Evolutionary conservation across 371 early-diverging fungal genomes (phyloP).

Genomic region (Homolaphlyctis polyrhiza): DNA sequence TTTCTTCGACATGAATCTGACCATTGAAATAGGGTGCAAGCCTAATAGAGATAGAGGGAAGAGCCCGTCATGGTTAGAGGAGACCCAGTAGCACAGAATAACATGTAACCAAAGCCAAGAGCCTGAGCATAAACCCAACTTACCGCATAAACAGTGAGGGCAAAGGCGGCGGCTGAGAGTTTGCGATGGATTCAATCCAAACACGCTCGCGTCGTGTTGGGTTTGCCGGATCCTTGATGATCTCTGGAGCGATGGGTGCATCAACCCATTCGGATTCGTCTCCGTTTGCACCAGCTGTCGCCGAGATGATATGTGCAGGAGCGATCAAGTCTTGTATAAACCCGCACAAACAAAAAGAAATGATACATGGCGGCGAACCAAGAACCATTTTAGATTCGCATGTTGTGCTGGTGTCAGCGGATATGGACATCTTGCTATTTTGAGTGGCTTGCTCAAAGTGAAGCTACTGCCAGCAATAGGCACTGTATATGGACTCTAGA

Average conservation of each 20-base stretch:
- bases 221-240: slow-evolving; percentile 44
- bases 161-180: slow-evolving; percentile 34
- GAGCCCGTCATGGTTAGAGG: too few relatives aligned
- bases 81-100: background rate
- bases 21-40: slow-evolving; percentile 78
- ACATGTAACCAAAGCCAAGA: background rate
- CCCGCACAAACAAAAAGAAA: too few relatives aligned
- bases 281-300: background rate
- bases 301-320: slow-evolving; percentile 2
- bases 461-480: background rate
- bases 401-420: too few relatives aligned
- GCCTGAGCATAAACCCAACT: background rate
- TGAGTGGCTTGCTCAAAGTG: too few relatives aligned
- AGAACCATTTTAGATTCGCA: background rate
- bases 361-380: too few relatives aligned
- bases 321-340: slow-evolving; percentile 11
- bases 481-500: background rate
- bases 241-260: slow-evolving; percentile 18
- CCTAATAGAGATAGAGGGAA: too few relatives aligned
- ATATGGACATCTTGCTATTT: too few relatives aligned
- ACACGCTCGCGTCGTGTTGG: slow-evolving; percentile 43
- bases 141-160: slow-evolving; percentile 52
- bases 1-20: slow-evolving; percentile 75
- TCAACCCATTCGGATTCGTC: background rate
- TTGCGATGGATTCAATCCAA: slow-evolving; percentile 42